Evolutionary conservation across 108 stramenopile genomes (phyloP).

Genomic region (Thalassiosira profunda): DNA sequence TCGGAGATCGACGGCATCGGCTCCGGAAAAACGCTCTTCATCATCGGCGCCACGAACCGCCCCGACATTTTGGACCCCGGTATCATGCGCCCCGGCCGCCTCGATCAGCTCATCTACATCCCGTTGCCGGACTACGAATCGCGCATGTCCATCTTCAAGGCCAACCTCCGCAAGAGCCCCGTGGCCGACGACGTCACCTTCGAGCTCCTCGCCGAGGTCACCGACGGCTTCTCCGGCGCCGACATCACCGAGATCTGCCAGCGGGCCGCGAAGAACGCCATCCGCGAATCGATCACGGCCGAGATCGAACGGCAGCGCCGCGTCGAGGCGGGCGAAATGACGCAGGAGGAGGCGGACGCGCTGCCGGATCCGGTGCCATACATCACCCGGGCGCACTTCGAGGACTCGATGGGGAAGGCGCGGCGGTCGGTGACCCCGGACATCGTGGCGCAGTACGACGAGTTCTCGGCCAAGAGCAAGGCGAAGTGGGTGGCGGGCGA

Average conservation of each 20-base stretch:
- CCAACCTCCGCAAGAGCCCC: conserved; percentile 95
- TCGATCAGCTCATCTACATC: conserved; percentile 99
- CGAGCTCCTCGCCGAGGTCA: conserved; percentile 83
- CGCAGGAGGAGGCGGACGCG: conserved; percentile 86
- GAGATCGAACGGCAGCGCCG: conserved; percentile 85
- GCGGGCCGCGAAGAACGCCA: conserved; percentile 95
- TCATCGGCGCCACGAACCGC: conserved; percentile 99
- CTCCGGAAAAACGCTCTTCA: conserved; percentile 97
- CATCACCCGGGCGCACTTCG: conserved; percentile 87
- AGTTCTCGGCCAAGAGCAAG: conserved; percentile 90
- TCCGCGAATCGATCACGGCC: conserved; percentile 90
- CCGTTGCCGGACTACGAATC: conserved; percentile 95
- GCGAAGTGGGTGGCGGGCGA: conserved; percentile 75
- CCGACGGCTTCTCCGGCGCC: conserved; percentile 96
- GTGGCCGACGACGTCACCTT: conserved; percentile 82
- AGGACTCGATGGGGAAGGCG: conserved; percentile 91
- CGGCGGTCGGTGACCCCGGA: conserved; percentile 89
- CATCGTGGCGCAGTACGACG: conserved; percentile 89
- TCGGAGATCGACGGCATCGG: conserved; percentile 99
- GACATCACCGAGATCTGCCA: conserved; percentile 98
- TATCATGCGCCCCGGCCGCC: conserved; percentile 98
- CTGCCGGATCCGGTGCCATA: conserved; percentile 80
- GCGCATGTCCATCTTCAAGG: conserved; percentile 96
- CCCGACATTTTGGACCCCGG: conserved; percentile 99
- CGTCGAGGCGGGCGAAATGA: conserved; percentile 88